Conservation (phyloP, 2,329 filamentous ascomycete genomes). For the Ophiostoma montium region DNA sequence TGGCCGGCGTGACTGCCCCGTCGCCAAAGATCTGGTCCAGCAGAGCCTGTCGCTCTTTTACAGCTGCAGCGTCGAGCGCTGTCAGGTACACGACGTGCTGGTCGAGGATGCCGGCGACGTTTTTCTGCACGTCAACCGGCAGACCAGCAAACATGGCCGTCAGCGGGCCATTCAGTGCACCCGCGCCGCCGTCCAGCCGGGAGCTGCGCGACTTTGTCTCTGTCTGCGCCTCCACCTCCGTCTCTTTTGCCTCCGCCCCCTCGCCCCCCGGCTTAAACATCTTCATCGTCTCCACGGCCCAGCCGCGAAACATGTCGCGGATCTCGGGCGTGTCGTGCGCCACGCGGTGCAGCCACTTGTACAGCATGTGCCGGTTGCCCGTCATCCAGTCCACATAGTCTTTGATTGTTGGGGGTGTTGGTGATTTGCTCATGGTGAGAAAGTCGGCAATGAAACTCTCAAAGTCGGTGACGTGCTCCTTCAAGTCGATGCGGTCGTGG, state of each 20-base stretch:
- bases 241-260: neutral
- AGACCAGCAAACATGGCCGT: constrained; percentile 32
- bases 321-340: constrained; percentile 54
- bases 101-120: constrained; percentile 39
- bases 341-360: constrained; percentile 58
- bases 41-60: constrained; percentile 39
- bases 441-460: constrained; percentile 60
- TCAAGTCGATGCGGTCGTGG: constrained; percentile 58
- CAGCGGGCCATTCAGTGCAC: constrained; percentile 26
- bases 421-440: constrained; percentile 38
- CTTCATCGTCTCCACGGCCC: constrained; percentile 41
- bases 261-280: constrained; percentile 38
- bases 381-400: constrained; percentile 57
- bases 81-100: constrained; percentile 46
- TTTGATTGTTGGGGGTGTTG: constrained; percentile 44
- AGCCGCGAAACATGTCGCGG: constrained; percentile 43
- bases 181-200: constrained; percentile 21
- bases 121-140: constrained; percentile 27
- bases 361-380: constrained; percentile 47
- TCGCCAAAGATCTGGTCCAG: constrained; percentile 25
- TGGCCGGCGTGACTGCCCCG: constrained; percentile 9
- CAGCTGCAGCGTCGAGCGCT: constrained; percentile 38
- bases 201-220: neutral
- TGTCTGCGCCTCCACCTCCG: neutral
- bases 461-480: constrained; percentile 50